These are phyloP conservation scores for Adansonia grandidieri DNA, from an alignment of 441 rosid genomes.

Conservation along the genomic window DNA sequence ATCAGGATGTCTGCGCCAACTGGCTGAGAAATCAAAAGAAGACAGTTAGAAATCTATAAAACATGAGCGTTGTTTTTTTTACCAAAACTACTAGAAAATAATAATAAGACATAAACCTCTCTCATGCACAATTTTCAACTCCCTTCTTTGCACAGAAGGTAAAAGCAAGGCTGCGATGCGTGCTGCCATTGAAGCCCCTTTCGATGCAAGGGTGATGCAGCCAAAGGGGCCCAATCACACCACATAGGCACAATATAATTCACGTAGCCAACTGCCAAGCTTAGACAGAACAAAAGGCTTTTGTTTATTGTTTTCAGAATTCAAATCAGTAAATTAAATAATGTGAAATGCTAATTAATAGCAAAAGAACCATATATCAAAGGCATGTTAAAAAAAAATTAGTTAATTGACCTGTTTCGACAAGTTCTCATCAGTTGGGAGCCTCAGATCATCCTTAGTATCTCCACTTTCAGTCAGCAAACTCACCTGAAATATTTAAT, in stretches of 20 bases:
- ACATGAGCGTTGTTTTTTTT: neutral
- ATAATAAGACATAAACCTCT: neutral
- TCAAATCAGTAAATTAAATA: neutral
- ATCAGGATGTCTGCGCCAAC: neutral
- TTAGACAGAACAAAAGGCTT: too few relatives aligned
- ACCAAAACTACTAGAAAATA: neutral
- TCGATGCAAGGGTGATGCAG: neutral
- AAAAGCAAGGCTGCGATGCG: neutral
- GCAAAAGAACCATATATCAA: neutral
- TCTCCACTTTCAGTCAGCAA: slow-evolving; percentile 80
- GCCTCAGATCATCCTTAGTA: slow-evolving; percentile 95
- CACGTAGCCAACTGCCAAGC: neutral
- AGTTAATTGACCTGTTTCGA: slow-evolving; percentile 56
- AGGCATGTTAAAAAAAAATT: neutral
- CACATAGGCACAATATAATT: neutral
- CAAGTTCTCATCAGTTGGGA: slow-evolving; percentile 83
- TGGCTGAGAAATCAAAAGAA: neutral
- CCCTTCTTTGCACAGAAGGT: neutral
- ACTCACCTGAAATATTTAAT: slow-evolving; percentile 63
- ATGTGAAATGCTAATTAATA: neutral
- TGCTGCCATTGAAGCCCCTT: neutral
- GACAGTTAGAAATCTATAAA: neutral
- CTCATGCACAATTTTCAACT: neutral
- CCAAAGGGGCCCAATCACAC: neutral
- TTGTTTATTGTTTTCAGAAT: neutral